Evolutionary conservation across 345 rosid genomes (phyloP).

Genomic region (Bruguiera parviflora): DNA sequence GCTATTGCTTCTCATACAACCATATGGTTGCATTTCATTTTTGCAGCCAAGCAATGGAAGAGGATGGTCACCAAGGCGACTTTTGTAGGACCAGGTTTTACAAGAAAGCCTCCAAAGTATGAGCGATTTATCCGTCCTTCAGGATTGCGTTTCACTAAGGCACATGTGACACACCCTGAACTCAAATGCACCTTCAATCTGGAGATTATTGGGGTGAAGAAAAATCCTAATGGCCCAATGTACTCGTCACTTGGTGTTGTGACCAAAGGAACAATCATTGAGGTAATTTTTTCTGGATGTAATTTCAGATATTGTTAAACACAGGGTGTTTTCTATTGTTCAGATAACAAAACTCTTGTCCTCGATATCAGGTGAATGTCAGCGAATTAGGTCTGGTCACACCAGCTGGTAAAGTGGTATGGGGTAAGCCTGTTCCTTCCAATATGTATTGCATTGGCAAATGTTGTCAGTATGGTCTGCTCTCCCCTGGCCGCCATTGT

Average conservation of each 20-base stretch:
- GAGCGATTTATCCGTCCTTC: conserved; percentile 94
- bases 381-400: conserved; percentile 95
- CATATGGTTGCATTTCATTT: not conserved
- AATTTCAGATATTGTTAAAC: too few relatives aligned
- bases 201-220: conserved; percentile 81
- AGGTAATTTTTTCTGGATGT: conserved; percentile 37
- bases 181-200: conserved; percentile 84
- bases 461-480: not conserved
- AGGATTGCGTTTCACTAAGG: conserved; percentile 83
- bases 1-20: not conserved
- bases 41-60: conserved; percentile 93
- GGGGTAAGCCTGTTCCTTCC: conserved; percentile 53
- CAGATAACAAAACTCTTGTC: not conserved
- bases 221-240: conserved; percentile 93
- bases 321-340: too few relatives aligned
- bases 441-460: not conserved
- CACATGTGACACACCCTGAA: conserved; percentile 92
- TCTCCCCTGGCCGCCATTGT: not conserved
- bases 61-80: conserved; percentile 93
- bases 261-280: conserved; percentile 87
- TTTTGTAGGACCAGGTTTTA: conserved; percentile 83
- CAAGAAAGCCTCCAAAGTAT: conserved; percentile 94
- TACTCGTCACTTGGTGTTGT: conserved; percentile 87
- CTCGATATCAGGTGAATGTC: conserved; percentile 77
- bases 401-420: conserved; percentile 89